These are phyloP conservation scores for Fraxinus albicans DNA, from an alignment of 305 asterid species.

Conservation along the genomic window DNA sequence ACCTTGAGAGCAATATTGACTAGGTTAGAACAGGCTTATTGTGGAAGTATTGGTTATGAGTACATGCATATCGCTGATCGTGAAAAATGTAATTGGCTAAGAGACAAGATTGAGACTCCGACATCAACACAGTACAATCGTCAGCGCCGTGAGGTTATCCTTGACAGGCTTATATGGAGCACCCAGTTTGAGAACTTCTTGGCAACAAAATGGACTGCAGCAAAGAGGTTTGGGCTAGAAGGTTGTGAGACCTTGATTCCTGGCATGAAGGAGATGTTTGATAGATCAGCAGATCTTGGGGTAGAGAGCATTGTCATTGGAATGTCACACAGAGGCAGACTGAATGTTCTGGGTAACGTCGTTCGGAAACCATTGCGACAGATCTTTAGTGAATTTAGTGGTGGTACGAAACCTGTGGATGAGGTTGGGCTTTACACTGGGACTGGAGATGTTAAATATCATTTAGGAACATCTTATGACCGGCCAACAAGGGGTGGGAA, in stretches of 20 bases:
- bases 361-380: slow-evolving; percentile 90
- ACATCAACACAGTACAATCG: slow-evolving; percentile 62
- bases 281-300: slow-evolving; percentile 91
- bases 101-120: slow-evolving; percentile 91
- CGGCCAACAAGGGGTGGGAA: slow-evolving; percentile 96
- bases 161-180: slow-evolving; percentile 94
- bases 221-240: slow-evolving; percentile 96
- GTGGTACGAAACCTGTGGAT: slow-evolving; percentile 84
- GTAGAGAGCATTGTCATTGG: slow-evolving; percentile 97
- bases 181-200: slow-evolving; percentile 91
- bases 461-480: slow-evolving; percentile 94
- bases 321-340: slow-evolving; percentile 95
- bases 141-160: slow-evolving; percentile 88
- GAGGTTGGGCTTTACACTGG: slow-evolving; percentile 90
- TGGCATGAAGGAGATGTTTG: slow-evolving; percentile 99
- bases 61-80: slow-evolving; percentile 97
- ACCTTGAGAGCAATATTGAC: slow-evolving; percentile 83
- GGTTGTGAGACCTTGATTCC: slow-evolving; percentile 98
- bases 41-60: slow-evolving; percentile 88
- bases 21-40: slow-evolving; percentile 88
- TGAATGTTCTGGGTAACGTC: slow-evolving; percentile 91
- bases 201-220: slow-evolving; percentile 96
- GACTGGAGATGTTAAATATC: slow-evolving; percentile 97
- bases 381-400: slow-evolving; percentile 88
- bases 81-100: slow-evolving; percentile 88